Evolutionary conservation across 805 yeast genomes (phyloP).

Genomic region (Starmerella apis): DNA sequence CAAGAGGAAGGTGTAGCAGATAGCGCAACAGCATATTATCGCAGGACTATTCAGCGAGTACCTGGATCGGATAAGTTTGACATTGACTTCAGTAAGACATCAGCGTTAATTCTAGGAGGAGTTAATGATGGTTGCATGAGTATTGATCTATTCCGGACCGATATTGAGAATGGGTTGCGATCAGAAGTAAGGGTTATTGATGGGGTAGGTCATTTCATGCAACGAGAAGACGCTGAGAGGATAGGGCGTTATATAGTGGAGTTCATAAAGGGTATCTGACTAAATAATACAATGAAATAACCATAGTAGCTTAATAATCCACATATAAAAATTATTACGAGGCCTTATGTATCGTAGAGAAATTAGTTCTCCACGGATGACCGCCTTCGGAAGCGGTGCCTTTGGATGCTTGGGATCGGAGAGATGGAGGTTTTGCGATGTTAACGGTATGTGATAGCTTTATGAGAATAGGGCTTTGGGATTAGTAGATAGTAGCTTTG

Average conservation of each 20-base stretch:
- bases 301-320: too few relatives aligned
- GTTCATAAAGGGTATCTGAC: conserved; percentile 5
- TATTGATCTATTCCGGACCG: neutral
- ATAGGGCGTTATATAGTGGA: conserved; percentile 16
- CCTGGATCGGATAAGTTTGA: conserved; percentile 6
- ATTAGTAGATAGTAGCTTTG: too few relatives aligned
- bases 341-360: too few relatives aligned
- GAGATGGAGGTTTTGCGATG: too few relatives aligned
- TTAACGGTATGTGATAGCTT: too few relatives aligned
- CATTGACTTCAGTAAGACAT: conserved; percentile 21
- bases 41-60: conserved; percentile 11
- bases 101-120: conserved; percentile 23
- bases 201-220: conserved; percentile 28
- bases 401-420: too few relatives aligned
- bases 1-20: conserved; percentile 24
- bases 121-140: conserved; percentile 25
- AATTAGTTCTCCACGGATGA: too few relatives aligned
- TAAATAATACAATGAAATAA: too few relatives aligned
- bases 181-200: conserved; percentile 19
- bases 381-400: too few relatives aligned
- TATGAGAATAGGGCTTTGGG: too few relatives aligned
- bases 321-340: too few relatives aligned
- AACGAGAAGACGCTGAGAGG: conserved; percentile 25
- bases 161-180: neutral
- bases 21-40: conserved; percentile 27